Conservation (phyloP, 257 asterid genomes). For the Solanum appendiculatum region DNA sequence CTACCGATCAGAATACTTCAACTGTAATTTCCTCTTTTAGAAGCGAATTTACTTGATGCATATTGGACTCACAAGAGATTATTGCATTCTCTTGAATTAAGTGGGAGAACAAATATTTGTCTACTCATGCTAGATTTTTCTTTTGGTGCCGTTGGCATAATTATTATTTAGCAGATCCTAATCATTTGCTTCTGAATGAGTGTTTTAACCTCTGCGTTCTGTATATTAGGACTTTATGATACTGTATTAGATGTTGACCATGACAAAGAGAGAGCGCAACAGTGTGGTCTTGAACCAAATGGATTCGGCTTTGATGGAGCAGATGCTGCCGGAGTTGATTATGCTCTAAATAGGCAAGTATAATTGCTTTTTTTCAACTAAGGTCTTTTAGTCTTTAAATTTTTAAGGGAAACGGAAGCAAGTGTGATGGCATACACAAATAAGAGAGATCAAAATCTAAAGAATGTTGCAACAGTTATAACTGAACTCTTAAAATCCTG, state of each 20-base stretch:
- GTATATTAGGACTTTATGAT: conserved; percentile 71
- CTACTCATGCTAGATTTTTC: background rate
- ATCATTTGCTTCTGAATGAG: background rate
- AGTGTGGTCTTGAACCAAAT: conserved; percentile 72
- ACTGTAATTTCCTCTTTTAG: background rate
- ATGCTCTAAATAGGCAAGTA: conserved; percentile 84
- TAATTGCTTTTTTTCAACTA: background rate
- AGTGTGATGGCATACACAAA: background rate
- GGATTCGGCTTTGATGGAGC: conserved; percentile 97
- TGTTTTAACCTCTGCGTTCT: background rate
- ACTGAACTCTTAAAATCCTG: background rate
- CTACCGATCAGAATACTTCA: background rate
- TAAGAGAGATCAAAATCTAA: background rate
- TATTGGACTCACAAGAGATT: background rate
- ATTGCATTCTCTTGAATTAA: background rate
- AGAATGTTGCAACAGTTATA: background rate
- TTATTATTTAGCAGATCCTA: background rate
- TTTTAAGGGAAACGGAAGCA: background rate
- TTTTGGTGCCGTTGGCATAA: background rate
- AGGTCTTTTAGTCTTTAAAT: background rate
- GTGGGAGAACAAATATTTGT: background rate
- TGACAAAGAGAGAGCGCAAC: conserved; percentile 76
- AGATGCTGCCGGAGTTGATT: conserved; percentile 89
- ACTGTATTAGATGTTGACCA: conserved; percentile 95
- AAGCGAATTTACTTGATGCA: background rate